Percentiles rank a stretch among this genome's conserved stretches.
These are phyloP conservation scores for Mrakia frigida DNA, from an alignment of 768 basidiomycete species.

Conservation along the genomic window DNA sequence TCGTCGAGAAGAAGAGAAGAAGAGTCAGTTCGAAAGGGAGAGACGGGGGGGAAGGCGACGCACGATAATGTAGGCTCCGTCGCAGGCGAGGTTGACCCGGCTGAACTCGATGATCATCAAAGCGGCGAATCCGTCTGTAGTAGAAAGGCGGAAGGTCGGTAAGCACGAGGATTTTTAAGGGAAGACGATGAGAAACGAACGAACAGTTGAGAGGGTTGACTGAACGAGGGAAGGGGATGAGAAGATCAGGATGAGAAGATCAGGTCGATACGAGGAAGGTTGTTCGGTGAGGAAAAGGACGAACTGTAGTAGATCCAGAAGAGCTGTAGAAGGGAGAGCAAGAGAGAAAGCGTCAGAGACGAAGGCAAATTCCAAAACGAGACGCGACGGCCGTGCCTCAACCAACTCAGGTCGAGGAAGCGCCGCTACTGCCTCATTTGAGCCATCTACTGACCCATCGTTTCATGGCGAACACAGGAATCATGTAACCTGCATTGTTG, in stretches of 20 bases:
- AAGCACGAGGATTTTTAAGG: too few relatives aligned
- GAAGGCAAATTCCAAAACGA: not conserved
- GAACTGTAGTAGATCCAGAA: slow-evolving; percentile 29
- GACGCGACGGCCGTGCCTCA: not conserved
- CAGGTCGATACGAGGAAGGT: too few relatives aligned
- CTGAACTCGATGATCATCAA: slow-evolving; percentile 38
- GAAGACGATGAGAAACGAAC: too few relatives aligned
- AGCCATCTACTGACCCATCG: not conserved
- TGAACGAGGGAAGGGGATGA: too few relatives aligned
- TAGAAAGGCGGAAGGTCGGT: too few relatives aligned
- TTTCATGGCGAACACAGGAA: slow-evolving; percentile 27
- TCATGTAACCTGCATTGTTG: slow-evolving; percentile 29
- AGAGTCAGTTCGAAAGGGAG: not conserved
- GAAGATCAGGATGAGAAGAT: too few relatives aligned
- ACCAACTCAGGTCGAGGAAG: not conserved
- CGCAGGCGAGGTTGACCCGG: slow-evolving; percentile 32
- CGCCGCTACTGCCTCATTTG: not conserved
- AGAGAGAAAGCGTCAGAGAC: slow-evolving; percentile 31
- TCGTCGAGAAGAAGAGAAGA: not conserved
- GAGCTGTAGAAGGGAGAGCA: slow-evolving; percentile 30
- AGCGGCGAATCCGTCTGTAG: slow-evolving; percentile 37
- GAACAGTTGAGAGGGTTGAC: slow-evolving; percentile 36
- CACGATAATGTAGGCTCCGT: slow-evolving; percentile 32
- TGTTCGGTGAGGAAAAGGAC: too few relatives aligned
- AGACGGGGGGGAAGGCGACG: not conserved